Percentiles rank a stretch among this genome's conserved stretches.
phyloP scores from a whole-genome alignment of 202 grass and related monocot genomes.

The Alloteropsis angusta region DNA sequence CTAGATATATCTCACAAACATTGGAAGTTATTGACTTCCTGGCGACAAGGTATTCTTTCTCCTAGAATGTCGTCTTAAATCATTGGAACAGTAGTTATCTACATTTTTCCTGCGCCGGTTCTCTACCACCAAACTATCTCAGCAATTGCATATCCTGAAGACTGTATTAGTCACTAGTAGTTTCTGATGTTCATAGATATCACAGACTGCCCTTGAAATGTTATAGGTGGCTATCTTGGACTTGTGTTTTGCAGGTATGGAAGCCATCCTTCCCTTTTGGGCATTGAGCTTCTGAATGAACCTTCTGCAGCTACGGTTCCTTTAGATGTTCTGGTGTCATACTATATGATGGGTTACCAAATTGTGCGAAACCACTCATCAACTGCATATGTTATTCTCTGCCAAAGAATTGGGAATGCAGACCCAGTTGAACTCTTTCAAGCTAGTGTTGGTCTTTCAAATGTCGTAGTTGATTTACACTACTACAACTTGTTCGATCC shows the following conservation, averaged over 20 bases:
- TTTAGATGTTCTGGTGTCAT: conserved; percentile 45
- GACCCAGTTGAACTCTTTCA: conserved; percentile 62
- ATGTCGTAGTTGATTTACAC: conserved; percentile 70
- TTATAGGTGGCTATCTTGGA: neutral
- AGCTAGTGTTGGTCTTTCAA: conserved; percentile 50
- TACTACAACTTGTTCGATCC: conserved; percentile 69
- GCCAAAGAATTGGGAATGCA: conserved; percentile 68
- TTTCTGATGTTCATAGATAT: neutral
- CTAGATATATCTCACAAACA: conserved; percentile 52
- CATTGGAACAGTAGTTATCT: neutral
- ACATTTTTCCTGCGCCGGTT: neutral
- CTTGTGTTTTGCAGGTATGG: conserved; percentile 42
- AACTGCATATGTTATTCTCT: conserved; percentile 54
- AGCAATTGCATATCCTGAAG: neutral
- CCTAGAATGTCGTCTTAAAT: neutral
- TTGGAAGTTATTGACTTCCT: conserved; percentile 63
- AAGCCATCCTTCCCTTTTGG: conserved; percentile 53
- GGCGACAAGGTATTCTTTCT: conserved; percentile 39
- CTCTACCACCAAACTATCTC: neutral
- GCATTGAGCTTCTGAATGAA: conserved; percentile 79
- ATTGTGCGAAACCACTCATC: conserved; percentile 69
- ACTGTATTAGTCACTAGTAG: neutral
- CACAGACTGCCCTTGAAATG: neutral
- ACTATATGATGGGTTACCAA: conserved; percentile 62
- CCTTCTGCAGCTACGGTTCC: conserved; percentile 57